Percentiles rank a stretch among this genome's conserved stretches.
Evolutionary conservation across 2,329 filamentous ascomycete genomes (phyloP).

Genomic region (Chalara sp.): DNA sequence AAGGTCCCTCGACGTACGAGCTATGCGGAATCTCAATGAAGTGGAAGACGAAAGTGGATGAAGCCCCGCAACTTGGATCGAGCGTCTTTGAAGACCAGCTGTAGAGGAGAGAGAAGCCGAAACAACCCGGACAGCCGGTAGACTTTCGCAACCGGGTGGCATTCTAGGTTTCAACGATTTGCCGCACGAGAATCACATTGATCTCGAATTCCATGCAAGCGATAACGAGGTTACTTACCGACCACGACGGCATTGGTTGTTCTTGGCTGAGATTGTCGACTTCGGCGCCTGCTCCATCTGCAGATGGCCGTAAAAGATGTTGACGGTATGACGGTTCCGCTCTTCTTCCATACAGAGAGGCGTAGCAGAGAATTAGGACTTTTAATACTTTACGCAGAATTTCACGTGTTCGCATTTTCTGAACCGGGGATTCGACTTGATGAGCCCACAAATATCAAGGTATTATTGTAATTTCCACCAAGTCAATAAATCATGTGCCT

Average conservation of each 20-base stretch:
- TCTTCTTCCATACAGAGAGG: conserved; percentile 22
- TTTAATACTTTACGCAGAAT: conserved; percentile 9
- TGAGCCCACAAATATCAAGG: conserved; percentile 7
- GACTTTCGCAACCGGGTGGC: conserved; percentile 11
- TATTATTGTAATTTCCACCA: neutral
- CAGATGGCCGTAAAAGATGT: conserved; percentile 21
- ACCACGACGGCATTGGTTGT: conserved; percentile 10
- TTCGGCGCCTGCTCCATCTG: conserved; percentile 13
- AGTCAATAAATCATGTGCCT: neutral
- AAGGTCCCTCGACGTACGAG: conserved; percentile 10
- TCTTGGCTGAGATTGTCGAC: conserved; percentile 13
- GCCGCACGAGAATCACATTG: conserved; percentile 7
- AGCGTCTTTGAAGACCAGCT: conserved; percentile 12
- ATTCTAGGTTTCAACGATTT: conserved; percentile 13
- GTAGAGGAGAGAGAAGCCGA: conserved; percentile 9
- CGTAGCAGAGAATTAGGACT: conserved; percentile 17
- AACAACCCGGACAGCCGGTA: conserved; percentile 4
- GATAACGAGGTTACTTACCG: conserved; percentile 3
- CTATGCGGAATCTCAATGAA: conserved; percentile 9
- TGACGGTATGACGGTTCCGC: conserved; percentile 16
- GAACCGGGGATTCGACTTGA: conserved; percentile 9
- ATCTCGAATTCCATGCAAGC: conserved; percentile 8
- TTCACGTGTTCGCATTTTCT: conserved; percentile 3
- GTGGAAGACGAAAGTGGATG: conserved; percentile 13
- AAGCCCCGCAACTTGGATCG: conserved; percentile 5